These are phyloP conservation scores for Sporopachydermia quercuum DNA, from an alignment of 805 yeast species.

Conservation along the genomic window DNA sequence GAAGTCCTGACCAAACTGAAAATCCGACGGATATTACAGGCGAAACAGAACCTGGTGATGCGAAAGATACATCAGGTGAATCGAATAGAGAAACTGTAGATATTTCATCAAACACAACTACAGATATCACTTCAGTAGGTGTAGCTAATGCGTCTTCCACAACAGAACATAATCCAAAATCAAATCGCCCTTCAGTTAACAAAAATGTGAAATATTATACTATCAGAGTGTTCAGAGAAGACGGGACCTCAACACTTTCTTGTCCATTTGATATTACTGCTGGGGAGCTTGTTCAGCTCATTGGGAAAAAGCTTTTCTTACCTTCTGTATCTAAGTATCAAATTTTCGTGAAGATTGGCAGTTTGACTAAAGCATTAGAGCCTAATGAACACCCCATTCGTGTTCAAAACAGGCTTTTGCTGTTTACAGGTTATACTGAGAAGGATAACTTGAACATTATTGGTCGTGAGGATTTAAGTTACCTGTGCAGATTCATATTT, in stretches of 20 bases:
- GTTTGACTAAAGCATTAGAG: slow-evolving; percentile 56
- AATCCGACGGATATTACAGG: background rate
- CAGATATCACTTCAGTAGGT: slow-evolving; percentile 1
- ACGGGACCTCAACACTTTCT: slow-evolving; percentile 71
- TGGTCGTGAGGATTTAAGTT: slow-evolving; percentile 75
- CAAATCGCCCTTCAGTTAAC: slow-evolving; percentile 3
- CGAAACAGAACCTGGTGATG: background rate
- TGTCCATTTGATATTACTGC: slow-evolving; percentile 70
- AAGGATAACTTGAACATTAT: slow-evolving; percentile 63
- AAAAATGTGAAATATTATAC: slow-evolving; percentile 24
- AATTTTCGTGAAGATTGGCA: slow-evolving; percentile 62
- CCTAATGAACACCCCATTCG: slow-evolving; percentile 62
- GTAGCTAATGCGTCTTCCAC: too few species aligned
- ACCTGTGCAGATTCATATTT: slow-evolving; percentile 65
- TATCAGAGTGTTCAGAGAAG: slow-evolving; percentile 67
- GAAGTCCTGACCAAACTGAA: background rate
- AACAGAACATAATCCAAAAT: slow-evolving; percentile 2
- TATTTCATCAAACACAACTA: background rate
- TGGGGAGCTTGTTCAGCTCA: slow-evolving; percentile 50
- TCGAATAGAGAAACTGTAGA: background rate
- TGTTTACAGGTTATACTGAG: slow-evolving; percentile 65
- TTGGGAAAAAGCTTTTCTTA: slow-evolving; percentile 67
- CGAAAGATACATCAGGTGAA: background rate
- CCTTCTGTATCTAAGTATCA: slow-evolving; percentile 60
- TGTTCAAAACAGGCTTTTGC: slow-evolving; percentile 57